A percentile compares a stretch with the other conserved stretches of the same genome.
phyloP scores from a whole-genome alignment of 371 early-diverging fungal species.

The Fennellomyces sp. region DNA sequence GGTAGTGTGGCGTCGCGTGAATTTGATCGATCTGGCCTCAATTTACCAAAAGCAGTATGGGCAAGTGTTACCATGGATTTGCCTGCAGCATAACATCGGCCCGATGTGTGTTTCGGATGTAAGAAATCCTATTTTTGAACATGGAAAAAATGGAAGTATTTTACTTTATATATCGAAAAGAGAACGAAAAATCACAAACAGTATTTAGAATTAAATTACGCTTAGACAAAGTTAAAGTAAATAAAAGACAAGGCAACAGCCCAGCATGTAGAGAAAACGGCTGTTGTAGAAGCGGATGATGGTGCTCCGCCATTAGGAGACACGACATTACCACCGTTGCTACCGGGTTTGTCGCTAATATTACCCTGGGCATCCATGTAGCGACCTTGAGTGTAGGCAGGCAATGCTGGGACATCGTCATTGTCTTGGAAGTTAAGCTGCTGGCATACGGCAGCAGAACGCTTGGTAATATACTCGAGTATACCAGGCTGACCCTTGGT shows the following conservation, averaged over 20 bases:
- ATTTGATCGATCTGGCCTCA: not conserved
- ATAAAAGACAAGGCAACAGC: not conserved
- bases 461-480: slow-evolving; percentile 31
- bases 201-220: too few relatives aligned
- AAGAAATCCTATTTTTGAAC: too few relatives aligned
- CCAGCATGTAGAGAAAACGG: not conserved
- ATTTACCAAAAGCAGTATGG: too few relatives aligned
- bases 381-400: slow-evolving; percentile 32
- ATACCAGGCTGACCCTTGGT: slow-evolving; percentile 25
- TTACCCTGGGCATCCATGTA: slow-evolving; percentile 30
- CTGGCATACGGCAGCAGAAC: slow-evolving; percentile 26
- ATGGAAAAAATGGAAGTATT: too few relatives aligned
- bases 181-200: not conserved
- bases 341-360: slow-evolving; percentile 12
- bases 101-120: too few relatives aligned
- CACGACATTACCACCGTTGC: not conserved
- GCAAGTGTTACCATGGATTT: too few relatives aligned
- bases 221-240: not conserved
- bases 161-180: too few relatives aligned
- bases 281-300: not conserved
- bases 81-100: too few relatives aligned
- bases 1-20: not conserved
- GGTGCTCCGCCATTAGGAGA: slow-evolving; percentile 4
- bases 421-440: slow-evolving; percentile 38
- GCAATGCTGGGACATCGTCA: slow-evolving; percentile 44